Evolutionary conservation across 2,329 filamentous ascomycete species (phyloP).

Genomic region (Claviceps maximensis): DNA sequence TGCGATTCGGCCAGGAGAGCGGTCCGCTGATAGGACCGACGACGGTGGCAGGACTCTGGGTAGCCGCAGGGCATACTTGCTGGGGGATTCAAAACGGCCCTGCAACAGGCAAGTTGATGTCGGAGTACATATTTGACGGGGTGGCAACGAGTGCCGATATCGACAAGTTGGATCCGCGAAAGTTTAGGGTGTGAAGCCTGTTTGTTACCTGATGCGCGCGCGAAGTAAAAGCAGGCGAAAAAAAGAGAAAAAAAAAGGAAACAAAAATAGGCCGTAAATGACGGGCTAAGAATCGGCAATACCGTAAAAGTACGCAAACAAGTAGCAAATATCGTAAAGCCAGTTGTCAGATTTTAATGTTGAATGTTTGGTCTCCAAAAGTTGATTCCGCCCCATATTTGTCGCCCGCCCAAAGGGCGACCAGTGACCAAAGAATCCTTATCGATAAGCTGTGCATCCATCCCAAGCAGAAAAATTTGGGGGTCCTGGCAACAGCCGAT

Average conservation of each 20-base stretch:
- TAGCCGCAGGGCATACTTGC: slow-evolving; percentile 87
- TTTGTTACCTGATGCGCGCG: no score
- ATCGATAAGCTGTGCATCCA: neutral
- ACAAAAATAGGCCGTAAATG: neutral
- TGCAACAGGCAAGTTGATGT: slow-evolving; percentile 70
- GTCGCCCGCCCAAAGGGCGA: no score
- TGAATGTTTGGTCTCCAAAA: neutral
- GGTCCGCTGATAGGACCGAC: slow-evolving; percentile 70
- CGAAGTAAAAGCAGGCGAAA: no score
- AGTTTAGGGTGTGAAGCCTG: slow-evolving; percentile 35
- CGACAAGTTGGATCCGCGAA: slow-evolving; percentile 51
- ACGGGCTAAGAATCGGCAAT: no score
- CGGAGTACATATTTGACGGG: slow-evolving; percentile 66
- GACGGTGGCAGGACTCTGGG: slow-evolving; percentile 56
- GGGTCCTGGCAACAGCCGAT: neutral
- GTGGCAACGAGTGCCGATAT: slow-evolving; percentile 54
- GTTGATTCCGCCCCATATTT: neutral
- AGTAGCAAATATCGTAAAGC: no score
- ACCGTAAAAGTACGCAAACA: no score
- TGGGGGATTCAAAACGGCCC: slow-evolving; percentile 98
- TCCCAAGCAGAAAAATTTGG: slow-evolving; percentile 2
- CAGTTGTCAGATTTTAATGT: no score
- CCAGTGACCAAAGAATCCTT: neutral
- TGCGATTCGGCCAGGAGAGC: slow-evolving; percentile 42
- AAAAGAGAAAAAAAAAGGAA: no score